Percentiles rank a stretch among this genome's conserved stretches.
Conservation (phyloP, 1,284 basidiomycete species). For the Microbotryum silenes-acaulis region DNA sequence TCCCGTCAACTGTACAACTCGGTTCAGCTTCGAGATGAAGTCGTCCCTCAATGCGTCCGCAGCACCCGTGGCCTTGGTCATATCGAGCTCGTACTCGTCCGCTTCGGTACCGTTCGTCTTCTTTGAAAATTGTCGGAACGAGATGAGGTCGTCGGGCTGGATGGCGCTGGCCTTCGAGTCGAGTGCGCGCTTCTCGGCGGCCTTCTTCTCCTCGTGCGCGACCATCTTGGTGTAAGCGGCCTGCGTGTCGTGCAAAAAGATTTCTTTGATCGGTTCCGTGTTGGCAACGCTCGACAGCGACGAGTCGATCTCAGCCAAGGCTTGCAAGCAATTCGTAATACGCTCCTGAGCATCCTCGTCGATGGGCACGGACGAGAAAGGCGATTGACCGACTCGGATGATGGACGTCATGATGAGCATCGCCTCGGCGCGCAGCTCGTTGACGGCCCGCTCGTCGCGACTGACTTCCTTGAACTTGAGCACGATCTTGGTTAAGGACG, state of each 20-base stretch:
- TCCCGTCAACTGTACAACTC: conserved; percentile 92
- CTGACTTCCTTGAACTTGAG: conserved; percentile 65
- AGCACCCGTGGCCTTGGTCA: conserved; percentile 81
- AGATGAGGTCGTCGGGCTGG: conserved; percentile 87
- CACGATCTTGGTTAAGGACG: conserved; percentile 85
- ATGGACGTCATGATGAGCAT: conserved; percentile 98
- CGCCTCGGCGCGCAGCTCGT: conserved; percentile 79
- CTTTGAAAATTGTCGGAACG: conserved; percentile 91
- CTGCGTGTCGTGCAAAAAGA: conserved; percentile 90
- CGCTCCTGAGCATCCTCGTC: conserved; percentile 97
- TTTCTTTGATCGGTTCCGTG: conserved; percentile 56
- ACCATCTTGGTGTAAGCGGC: conserved; percentile 92
- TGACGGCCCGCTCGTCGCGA: conserved; percentile 54
- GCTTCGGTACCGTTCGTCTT: conserved; percentile 65
- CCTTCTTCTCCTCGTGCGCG: conserved; percentile 80
- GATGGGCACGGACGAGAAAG: conserved; percentile 84
- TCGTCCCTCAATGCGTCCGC: conserved; percentile 73
- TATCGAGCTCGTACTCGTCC: conserved; percentile 78
- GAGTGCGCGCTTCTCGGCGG: conserved; percentile 76
- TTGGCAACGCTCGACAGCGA: not conserved
- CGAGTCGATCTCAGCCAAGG: conserved; percentile 51
- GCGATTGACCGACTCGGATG: conserved; percentile 93
- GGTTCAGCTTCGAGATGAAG: conserved; percentile 90
- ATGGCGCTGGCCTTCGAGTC: conserved; percentile 63
- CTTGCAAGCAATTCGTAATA: conserved; percentile 93